Conservation (phyloP, 441 rosid species). For the Gossypium davidsonii region DNA sequence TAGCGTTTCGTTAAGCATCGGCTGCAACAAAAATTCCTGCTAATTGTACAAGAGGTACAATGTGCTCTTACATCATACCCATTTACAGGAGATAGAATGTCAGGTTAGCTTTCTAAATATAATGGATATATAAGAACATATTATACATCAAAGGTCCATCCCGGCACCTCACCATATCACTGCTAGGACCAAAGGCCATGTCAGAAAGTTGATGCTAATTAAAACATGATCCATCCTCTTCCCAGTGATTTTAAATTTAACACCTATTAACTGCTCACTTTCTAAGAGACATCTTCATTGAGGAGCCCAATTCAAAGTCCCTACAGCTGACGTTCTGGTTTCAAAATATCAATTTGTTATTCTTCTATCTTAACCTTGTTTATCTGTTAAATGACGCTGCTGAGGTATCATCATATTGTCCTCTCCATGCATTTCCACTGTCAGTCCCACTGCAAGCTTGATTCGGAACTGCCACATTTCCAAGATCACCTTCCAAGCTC, state of each 20-base stretch:
- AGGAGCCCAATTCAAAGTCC: not conserved
- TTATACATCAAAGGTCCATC: not conserved
- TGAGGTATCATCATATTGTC: conserved; percentile 75
- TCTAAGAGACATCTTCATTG: not conserved
- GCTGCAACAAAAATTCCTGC: not conserved
- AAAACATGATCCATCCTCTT: conserved; percentile 5
- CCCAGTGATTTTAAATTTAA: not conserved
- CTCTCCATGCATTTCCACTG: conserved; percentile 86
- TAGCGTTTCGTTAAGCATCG: not conserved
- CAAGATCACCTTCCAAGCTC: conserved; percentile 90
- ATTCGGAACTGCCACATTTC: conserved; percentile 55
- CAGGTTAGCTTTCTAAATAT: conserved; percentile 2
- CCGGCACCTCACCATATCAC: not conserved
- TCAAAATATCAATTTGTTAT: not conserved
- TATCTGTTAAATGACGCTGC: conserved; percentile 83
- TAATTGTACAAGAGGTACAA: not conserved
- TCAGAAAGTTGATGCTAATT: conserved; percentile 2
- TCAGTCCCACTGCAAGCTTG: conserved; percentile 86
- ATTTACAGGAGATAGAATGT: conserved; percentile 13
- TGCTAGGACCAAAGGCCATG: not conserved
- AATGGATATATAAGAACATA: not conserved
- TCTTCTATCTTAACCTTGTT: not conserved
- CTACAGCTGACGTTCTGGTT: not conserved
- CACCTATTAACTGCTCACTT: not conserved
- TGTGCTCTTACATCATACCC: conserved; percentile 8